phyloP scores from a whole-genome alignment of 2,329 filamentous ascomycete species.

The Plenodomus lindquistii region DNA sequence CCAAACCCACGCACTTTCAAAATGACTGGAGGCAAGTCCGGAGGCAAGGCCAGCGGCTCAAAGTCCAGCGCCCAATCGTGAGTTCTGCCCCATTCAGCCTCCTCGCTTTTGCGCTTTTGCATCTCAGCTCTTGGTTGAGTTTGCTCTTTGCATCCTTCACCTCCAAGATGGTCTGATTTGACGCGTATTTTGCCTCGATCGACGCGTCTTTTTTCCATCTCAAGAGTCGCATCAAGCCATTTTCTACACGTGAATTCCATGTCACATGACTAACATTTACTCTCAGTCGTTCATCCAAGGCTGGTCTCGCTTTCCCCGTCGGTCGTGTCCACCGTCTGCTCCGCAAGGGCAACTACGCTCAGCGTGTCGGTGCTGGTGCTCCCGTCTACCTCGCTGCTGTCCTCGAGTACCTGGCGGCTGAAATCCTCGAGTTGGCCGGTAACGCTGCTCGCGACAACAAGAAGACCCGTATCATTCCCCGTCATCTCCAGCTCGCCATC shows the following conservation, averaged over 20 bases:
- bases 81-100: constrained; percentile 52
- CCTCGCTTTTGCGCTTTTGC: constrained; percentile 14
- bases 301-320: constrained; percentile 97
- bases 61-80: constrained; percentile 98
- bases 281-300: constrained; percentile 95
- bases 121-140: constrained; percentile 8
- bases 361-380: constrained; percentile 98
- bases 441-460: constrained; percentile 99
- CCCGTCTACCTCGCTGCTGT: constrained; percentile 97
- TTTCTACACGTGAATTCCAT: too few relatives aligned
- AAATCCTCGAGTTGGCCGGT: constrained; percentile 98
- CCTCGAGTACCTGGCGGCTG: constrained; percentile 96
- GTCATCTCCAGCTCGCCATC: constrained; percentile 98
- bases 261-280: constrained; percentile 22
- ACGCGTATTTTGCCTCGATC: constrained; percentile 34
- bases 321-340: constrained; percentile 99
- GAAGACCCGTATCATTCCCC: constrained; percentile 99
- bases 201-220: constrained; percentile 47
- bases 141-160: constrained; percentile 7
- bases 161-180: constrained; percentile 6
- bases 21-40: constrained; percentile 99
- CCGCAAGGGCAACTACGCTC: constrained; percentile 98
- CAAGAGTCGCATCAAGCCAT: too few relatives aligned
- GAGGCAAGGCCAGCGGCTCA: constrained; percentile 98
- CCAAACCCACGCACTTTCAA: constrained; percentile 61